phyloP scores from a whole-genome alignment of 2,329 filamentous ascomycete genomes.

The Sporothrix pallida region DNA sequence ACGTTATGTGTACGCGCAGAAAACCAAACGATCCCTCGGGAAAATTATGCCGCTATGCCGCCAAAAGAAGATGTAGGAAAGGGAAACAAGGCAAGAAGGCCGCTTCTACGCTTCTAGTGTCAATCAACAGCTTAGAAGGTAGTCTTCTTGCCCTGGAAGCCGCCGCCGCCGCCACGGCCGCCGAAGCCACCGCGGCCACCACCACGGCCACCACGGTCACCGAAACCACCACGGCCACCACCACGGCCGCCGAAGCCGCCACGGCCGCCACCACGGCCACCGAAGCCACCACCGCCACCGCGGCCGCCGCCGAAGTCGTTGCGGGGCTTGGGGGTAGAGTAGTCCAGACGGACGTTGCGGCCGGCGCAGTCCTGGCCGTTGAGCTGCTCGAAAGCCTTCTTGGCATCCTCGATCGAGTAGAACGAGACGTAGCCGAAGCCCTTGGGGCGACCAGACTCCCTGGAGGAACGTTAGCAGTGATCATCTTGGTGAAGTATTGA shows the following conservation, averaged over 20 bases:
- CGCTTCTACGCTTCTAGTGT: no score
- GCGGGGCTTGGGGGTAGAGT: slow-evolving; percentile 69
- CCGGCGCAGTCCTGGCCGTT: slow-evolving; percentile 69
- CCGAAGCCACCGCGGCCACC: slow-evolving; percentile 58
- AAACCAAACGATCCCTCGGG: slow-evolving; percentile 49
- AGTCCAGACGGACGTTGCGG: slow-evolving; percentile 83
- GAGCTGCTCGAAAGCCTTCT: slow-evolving; percentile 69
- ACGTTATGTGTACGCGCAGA: slow-evolving; percentile 37
- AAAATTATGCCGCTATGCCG: slow-evolving; percentile 27
- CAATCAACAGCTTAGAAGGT: slow-evolving; percentile 50
- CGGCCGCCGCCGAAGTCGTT: slow-evolving; percentile 55
- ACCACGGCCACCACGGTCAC: slow-evolving; percentile 53
- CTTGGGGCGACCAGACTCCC: slow-evolving; percentile 83
- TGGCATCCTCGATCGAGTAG: slow-evolving; percentile 80
- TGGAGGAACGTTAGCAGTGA: slow-evolving; percentile 42
- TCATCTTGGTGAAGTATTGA: slow-evolving; percentile 40
- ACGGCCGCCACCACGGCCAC: slow-evolving; percentile 58
- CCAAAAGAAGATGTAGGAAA: slow-evolving; percentile 9
- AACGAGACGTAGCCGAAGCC: slow-evolving; percentile 93
- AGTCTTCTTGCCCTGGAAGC: slow-evolving; percentile 81
- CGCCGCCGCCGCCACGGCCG: slow-evolving; percentile 66
- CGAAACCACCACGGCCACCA: slow-evolving; percentile 64
- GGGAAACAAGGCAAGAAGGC: not conserved
- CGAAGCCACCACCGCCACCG: slow-evolving; percentile 44
- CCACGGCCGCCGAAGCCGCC: slow-evolving; percentile 59